Conservation (phyloP, 2,329 filamentous ascomycete species). For the Fusarium temperatum region DNA sequence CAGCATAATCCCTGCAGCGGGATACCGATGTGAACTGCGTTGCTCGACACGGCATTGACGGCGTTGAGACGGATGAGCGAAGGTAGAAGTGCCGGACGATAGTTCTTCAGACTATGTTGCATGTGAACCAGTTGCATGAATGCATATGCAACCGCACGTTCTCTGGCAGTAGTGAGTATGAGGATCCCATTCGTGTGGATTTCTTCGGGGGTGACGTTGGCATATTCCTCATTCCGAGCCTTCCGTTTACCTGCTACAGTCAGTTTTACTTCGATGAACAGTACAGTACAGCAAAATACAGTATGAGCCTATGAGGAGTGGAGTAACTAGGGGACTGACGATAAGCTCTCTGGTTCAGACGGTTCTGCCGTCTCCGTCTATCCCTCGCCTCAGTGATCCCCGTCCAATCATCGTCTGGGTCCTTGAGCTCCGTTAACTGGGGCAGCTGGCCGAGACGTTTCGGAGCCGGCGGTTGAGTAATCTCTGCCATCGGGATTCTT, state of each 20-base stretch:
- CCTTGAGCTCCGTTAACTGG: constrained; percentile 23
- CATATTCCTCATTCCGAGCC: constrained; percentile 7
- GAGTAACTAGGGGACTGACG: constrained; percentile 13
- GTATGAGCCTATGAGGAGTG: too few relatives aligned
- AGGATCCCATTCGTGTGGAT: neutral
- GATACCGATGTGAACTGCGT: constrained; percentile 25
- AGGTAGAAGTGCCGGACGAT: constrained; percentile 19
- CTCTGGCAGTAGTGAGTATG: constrained; percentile 3
- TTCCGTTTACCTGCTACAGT: constrained; percentile 22
- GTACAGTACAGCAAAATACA: neutral
- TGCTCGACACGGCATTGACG: constrained; percentile 31
- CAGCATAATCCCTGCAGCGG: constrained; percentile 23
- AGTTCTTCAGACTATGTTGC: constrained; percentile 28
- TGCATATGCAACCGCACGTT: constrained; percentile 24
- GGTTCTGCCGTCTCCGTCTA: constrained; percentile 37
- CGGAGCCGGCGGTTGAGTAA: constrained; percentile 3
- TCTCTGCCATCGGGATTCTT: constrained; percentile 24
- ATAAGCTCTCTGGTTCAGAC: constrained; percentile 38
- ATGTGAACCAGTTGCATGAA: constrained; percentile 34
- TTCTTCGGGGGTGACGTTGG: neutral
- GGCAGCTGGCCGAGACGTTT: constrained; percentile 14
- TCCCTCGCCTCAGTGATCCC: constrained; percentile 36
- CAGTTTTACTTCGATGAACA: neutral
- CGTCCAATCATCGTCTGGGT: constrained; percentile 37
- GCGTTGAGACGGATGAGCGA: constrained; percentile 38